These are phyloP conservation scores for Syncephalastrum contaminatum DNA, from an alignment of 371 early-diverging fungal genomes.

Conservation along the genomic window DNA sequence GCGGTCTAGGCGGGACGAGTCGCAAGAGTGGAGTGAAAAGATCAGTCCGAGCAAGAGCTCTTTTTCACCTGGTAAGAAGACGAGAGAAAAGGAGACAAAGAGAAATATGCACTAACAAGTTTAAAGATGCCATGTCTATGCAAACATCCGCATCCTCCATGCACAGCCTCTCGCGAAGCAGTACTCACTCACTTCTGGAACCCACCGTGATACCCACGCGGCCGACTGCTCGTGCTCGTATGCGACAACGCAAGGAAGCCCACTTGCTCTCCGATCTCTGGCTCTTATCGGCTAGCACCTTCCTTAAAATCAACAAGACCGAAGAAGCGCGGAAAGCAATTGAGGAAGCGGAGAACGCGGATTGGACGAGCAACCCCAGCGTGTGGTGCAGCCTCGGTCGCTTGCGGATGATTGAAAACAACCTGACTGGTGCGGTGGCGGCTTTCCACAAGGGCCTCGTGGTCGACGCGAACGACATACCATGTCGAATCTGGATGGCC, in stretches of 20 bases:
- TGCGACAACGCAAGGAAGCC: slow-evolving; percentile 24
- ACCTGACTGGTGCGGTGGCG: slow-evolving; percentile 46
- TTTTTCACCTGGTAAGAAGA: not conserved
- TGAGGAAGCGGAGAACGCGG: slow-evolving; percentile 65
- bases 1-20: slow-evolving; percentile 8
- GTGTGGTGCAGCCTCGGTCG: slow-evolving; percentile 64
- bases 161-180: not conserved
- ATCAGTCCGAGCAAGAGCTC: slow-evolving; percentile 6
- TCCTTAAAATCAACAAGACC: slow-evolving; percentile 52
- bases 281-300: slow-evolving; percentile 65
- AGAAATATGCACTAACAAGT: slow-evolving; percentile 1
- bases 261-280: slow-evolving; percentile 43
- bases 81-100: slow-evolving; percentile 15
- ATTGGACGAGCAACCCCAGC: slow-evolving; percentile 46
- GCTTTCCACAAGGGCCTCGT: slow-evolving; percentile 56
- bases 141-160: slow-evolving; percentile 9
- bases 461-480: slow-evolving; percentile 47
- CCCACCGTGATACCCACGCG: slow-evolving; percentile 10
- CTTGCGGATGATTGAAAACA: slow-evolving; percentile 35
- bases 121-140: not conserved
- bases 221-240: slow-evolving; percentile 23
- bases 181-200: slow-evolving; percentile 1
- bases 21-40: slow-evolving; percentile 3
- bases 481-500: slow-evolving; percentile 45
- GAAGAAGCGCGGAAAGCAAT: slow-evolving; percentile 67